phyloP scores from a whole-genome alignment of 2,329 filamentous ascomycete species.

The Zymoseptoria tritici region DNA sequence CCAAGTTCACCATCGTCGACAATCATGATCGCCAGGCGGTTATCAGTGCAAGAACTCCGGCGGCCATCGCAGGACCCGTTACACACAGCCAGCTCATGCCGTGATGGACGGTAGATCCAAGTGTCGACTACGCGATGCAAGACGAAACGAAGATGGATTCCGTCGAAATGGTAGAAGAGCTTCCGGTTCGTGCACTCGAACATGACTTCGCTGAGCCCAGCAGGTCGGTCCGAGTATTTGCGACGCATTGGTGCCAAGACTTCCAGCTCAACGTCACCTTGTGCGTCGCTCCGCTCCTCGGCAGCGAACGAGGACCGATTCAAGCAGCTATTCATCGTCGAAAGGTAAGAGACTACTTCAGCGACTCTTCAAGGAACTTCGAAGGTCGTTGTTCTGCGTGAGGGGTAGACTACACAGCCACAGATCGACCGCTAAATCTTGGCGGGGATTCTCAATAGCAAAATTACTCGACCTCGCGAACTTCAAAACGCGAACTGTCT shows the following conservation, averaged over 20 bases:
- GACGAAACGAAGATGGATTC: not conserved
- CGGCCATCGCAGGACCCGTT: too few relatives aligned
- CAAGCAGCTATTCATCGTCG: not conserved
- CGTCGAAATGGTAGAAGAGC: not conserved
- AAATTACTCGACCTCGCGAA: too few relatives aligned
- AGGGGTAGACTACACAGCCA: too few relatives aligned
- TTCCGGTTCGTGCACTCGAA: not conserved
- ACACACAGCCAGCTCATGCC: too few relatives aligned
- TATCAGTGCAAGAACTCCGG: too few relatives aligned
- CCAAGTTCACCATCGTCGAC: too few relatives aligned
- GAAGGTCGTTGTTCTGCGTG: not conserved
- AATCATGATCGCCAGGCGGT: too few relatives aligned
- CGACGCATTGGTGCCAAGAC: not conserved
- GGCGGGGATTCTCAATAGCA: too few relatives aligned
- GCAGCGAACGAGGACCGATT: not conserved
- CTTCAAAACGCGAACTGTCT: too few relatives aligned
- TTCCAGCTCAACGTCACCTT: not conserved
- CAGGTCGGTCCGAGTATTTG: not conserved
- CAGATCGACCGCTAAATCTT: too few relatives aligned
- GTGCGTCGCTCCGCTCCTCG: not conserved
- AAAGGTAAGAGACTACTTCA: not conserved
- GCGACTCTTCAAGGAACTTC: not conserved
- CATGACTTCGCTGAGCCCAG: too few relatives aligned
- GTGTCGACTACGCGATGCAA: not conserved
- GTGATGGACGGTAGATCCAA: too few relatives aligned